Conservation (phyloP, 306 rosid species). For the Dalbergia oliveri region DNA sequence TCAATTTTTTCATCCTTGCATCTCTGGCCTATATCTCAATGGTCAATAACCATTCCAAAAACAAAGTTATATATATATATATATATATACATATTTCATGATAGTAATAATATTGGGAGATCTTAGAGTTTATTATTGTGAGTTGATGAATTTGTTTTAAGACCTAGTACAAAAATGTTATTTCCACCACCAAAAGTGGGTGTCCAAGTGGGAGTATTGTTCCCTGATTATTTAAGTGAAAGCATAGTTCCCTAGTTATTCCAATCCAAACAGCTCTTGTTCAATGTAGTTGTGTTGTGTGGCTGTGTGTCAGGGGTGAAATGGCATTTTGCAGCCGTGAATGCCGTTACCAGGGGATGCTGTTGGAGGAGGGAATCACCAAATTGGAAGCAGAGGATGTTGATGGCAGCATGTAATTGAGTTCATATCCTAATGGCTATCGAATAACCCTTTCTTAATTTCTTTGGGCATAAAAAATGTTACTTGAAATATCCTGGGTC, state of each 20-base stretch:
- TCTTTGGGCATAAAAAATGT: constrained; percentile 19
- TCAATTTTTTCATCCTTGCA: neutral
- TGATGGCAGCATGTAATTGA: constrained; percentile 13
- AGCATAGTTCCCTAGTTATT: neutral
- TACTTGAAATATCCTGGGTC: constrained; percentile 36
- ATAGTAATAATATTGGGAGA: neutral
- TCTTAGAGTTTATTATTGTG: neutral
- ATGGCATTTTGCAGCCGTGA: constrained; percentile 80
- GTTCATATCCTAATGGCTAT: neutral
- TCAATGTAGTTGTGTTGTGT: neutral
- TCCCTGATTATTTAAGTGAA: neutral
- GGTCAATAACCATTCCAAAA: too few species aligned
- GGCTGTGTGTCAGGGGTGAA: constrained; percentile 63
- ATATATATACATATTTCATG: too few species aligned
- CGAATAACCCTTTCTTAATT: neutral
- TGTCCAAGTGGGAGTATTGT: too few species aligned
- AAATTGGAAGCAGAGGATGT: constrained; percentile 37
- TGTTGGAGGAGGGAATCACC: constrained; percentile 37
- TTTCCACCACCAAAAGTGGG: too few species aligned
- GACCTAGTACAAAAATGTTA: neutral
- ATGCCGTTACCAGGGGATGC: constrained; percentile 67
- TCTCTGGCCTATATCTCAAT: neutral
- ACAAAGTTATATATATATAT: too few species aligned
- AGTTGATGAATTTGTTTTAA: neutral
- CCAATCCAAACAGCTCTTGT: neutral